Evolutionary conservation across 768 basidiomycete species (phyloP), one percentile per base, ranked within the genome.

Genomic region (Suillus alpinus): DNA sequence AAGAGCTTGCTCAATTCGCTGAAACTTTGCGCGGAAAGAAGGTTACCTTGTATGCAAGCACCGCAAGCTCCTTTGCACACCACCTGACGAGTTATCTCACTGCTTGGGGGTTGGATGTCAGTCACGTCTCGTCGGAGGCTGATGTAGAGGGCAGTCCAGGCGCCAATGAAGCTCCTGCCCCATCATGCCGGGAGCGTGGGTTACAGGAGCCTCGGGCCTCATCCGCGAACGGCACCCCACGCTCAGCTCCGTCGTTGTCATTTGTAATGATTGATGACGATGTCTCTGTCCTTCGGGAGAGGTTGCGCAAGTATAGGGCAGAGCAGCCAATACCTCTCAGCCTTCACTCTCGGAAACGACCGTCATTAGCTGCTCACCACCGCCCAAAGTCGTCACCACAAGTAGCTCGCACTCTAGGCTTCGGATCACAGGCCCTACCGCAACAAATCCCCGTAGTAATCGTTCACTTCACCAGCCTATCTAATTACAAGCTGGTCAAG

Each of bases 221-320:
- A 57, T 51, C 59, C 57, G 51, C 68, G 40, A 73, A 68, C 62
- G 69, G 64, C 57, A 58, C 57, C 49, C 31, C 60, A 4, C 69
- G 79, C 46, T 60, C 66, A 20, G 64, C 69, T 29, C 63, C 72
- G 1, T 63, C 71, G 10, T 62, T 76, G n/a, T 81, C 86, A 2
- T 93, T 98, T 69, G 81, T 93, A 65, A 86, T 98, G 69, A 92
- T 98, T 58, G 96, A 99, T 70, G 96, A 99, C 68, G 90, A 98
- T 69, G 83, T 97, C 47, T 74, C 83, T 9, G 85, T 94, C 18
- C 77, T 99, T 14, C 86, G 88, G 47, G 86, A 88, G 47, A 85
- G 90, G 39, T 78, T 98, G 58, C 79, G 85, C 64, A 83, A 86
- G 47, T 73, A 92, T 23, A 86, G 89, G 13, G 78, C 81, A 13